Evolutionary conservation across 306 rosid species (phyloP), one percentile per base, ranked within the genome.

Genomic region (Malus sylvestris): DNA sequence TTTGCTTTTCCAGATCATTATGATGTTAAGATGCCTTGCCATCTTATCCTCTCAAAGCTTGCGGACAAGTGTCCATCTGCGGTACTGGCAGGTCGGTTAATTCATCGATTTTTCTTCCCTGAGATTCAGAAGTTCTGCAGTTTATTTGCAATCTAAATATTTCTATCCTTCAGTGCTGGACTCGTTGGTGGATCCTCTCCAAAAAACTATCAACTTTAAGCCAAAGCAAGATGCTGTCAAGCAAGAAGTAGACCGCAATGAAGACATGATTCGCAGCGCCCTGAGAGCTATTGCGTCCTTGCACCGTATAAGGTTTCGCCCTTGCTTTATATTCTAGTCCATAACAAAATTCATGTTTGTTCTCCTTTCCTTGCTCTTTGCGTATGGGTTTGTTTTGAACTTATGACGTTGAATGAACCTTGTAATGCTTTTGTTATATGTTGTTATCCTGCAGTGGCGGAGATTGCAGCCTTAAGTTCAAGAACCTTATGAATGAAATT

Each of bases 21-120:
- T 46, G 99, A 96, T 81, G 99, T 96, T 67, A 96, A 96, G 86
- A 96, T 96, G 99, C 98, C 99, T 74, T 96, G 99, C 83, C 99
- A 96, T 82, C 93, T 96, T 76, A 96, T 96, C 75, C 98, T 96
- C 74, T 91, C 99, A 23, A 96, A 93, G 83, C 91, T 96, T 38
- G 96, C 99, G 1, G 99, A 93, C 55, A 96, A 96, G 82, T 96
- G 99, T 71, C 98, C 99, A 35, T 89, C 98, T 76, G 97, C 99
- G 60, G 97, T 93, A 46, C 81, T 93, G 66, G 99, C 98, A 68
- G 99, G 99, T 93, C 77, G 44, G 87, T 87, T 80, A 74, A 69
- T 49, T 73, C 58, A 73, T 79, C 67, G 52, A 71, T 68, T 71
- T 61, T 22, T 0, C 32, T 32, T 5, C 57, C 51, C 58, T 69